Base-by-base conservation (phyloP, 2,329 filamentous ascomycete species). In the Ascochyta clinopodiicola region DNA sequence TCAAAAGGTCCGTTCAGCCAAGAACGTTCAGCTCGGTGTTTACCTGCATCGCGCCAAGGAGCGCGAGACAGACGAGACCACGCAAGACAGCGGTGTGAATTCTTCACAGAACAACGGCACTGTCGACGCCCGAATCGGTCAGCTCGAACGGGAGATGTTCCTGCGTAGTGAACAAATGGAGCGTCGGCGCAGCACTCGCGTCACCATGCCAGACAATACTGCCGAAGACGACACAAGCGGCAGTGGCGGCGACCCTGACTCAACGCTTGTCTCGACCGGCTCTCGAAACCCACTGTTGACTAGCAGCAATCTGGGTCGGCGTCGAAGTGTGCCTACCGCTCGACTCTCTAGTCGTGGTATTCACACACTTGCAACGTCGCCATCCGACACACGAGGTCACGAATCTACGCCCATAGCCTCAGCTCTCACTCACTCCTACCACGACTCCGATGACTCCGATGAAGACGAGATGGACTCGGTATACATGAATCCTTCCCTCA, bases 41-140 rank as follows among this genome's bases (percentile, higher is more conserved):
- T 86, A 86, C 58, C 75, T 86, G 3, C 83, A 86, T 62, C 80
- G 83, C 38, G 83, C 82, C 6, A 85, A 85, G 62, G 83, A 85
- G 55, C 77, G 80, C 22, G 81, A 85, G 49, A 75, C 75, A 0
- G 79, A 81, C 40, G 79, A 82, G 46, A 60, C 69, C n/a, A 56
- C 75, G 5, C 71, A 72, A 13, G 72, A 74, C 42, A 77, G 77
- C 38, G 70, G 72, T 27, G 64, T 75, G 3, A 73, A 68, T 32
- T 72, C 75, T 32, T 72, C 75, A 66, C 63, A 68, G 63, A 67
- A 71, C 63, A 57, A 75, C 63, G 76, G 78, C 3, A 80, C 78
- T 31, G 81, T 84, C 1, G 81, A 84, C 54, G 78, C 84, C 57
- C 75, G 81, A 3, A 85, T 84, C 24, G 81, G 82, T 6, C 79